phyloP scores from a whole-genome alignment of 495 filamentous ascomycete species.

The Lophiotrema nucula region DNA sequence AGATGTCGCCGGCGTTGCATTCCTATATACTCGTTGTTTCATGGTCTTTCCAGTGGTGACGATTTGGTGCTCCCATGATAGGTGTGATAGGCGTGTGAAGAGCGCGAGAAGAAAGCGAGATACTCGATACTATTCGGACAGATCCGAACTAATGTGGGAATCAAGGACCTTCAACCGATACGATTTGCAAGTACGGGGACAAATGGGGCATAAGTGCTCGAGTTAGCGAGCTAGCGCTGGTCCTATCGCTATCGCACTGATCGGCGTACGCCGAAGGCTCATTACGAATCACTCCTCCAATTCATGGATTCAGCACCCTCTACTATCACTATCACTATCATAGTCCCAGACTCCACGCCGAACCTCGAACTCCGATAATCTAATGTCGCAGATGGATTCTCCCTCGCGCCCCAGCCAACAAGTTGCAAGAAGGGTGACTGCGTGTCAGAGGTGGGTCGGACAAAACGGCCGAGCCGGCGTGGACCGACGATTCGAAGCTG shows the following conservation, averaged over 20 bases:
- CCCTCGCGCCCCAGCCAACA: not conserved
- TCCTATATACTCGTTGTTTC: not conserved
- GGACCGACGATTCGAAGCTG: not conserved
- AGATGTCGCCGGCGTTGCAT: too few relatives aligned
- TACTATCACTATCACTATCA: not conserved
- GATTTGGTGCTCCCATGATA: too few relatives aligned
- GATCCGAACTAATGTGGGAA: too few relatives aligned
- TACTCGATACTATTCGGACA: too few relatives aligned
- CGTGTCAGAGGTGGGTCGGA: slow-evolving; percentile 13
- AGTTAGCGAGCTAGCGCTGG: not conserved
- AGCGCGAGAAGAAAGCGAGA: too few relatives aligned
- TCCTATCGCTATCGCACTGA: not conserved
- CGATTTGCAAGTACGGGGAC: too few relatives aligned
- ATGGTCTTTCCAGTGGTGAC: too few relatives aligned
- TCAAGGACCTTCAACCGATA: too few relatives aligned
- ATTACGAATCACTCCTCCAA: not conserved
- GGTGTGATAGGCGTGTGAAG: too few relatives aligned
- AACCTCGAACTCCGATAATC: not conserved
- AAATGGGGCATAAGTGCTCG: too few relatives aligned
- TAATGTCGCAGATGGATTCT: not conserved
- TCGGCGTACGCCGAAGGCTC: not conserved
- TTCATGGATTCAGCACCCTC: not conserved
- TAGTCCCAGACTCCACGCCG: not conserved
- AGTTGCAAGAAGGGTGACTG: slow-evolving; percentile 4
- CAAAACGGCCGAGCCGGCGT: not conserved